These are phyloP conservation scores for Blastobotrys buckinghamii DNA, from an alignment of 1,139 yeast genomes.

Conservation along the genomic window DNA sequence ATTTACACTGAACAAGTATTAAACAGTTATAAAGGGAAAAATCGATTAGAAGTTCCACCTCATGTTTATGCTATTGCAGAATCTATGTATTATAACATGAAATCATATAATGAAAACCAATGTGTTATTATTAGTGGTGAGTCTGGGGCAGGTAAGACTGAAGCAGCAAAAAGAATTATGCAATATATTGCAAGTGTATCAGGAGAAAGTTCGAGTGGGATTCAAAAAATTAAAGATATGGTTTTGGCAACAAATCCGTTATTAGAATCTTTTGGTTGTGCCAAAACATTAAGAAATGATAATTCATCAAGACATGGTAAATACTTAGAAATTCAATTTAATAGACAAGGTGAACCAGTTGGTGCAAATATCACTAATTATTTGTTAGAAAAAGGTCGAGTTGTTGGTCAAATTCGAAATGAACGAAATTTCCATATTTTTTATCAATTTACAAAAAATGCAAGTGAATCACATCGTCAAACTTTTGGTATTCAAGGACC, in stretches of 20 bases:
- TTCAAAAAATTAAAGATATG: constrained; percentile 90
- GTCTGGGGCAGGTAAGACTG: constrained; percentile 98
- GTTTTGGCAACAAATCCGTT: constrained; percentile 96
- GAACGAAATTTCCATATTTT: constrained; percentile 97
- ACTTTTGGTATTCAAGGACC: constrained; percentile 87
- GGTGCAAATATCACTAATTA: constrained; percentile 97
- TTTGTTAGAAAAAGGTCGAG: constrained; percentile 89
- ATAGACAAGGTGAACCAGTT: constrained; percentile 75
- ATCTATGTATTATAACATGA: constrained; percentile 91
- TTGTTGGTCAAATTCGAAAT: constrained; percentile 83
- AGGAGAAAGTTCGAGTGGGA: constrained; percentile 51
- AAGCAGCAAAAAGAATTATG: constrained; percentile 98
- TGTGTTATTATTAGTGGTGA: constrained; percentile 99
- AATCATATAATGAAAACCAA: constrained; percentile 90
- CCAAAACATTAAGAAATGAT: constrained; percentile 92
- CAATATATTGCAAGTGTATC: constrained; percentile 93
- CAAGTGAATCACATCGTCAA: constrained; percentile 79
- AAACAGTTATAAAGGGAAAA: constrained; percentile 79
- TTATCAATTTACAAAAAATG: constrained; percentile 91
- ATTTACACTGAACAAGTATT: constrained; percentile 79
- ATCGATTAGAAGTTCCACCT: constrained; percentile 93
- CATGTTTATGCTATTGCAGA: constrained; percentile 99
- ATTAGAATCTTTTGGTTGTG: constrained; percentile 96
- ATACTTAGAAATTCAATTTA: constrained; percentile 87
- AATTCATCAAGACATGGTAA: constrained; percentile 98